Conservation (phyloP, 2,329 filamentous ascomycete genomes). For the Alternaria sp. region DNA sequence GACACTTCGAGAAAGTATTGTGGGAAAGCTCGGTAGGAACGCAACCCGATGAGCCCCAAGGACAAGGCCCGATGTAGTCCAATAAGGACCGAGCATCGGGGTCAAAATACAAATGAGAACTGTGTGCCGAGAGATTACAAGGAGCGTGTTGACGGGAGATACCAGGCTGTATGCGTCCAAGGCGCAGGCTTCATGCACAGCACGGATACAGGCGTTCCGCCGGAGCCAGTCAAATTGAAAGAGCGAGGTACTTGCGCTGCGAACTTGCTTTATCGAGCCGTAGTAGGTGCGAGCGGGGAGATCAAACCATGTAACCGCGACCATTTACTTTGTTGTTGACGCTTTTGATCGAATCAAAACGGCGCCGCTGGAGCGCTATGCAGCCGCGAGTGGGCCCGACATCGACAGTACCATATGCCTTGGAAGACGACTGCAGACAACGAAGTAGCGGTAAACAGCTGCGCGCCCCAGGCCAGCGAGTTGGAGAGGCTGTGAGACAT, state of each 20-base stretch:
- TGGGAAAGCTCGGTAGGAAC: constrained; percentile 37
- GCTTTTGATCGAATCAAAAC: constrained; percentile 39
- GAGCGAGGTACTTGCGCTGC: constrained; percentile 27
- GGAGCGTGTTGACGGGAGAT: constrained; percentile 37
- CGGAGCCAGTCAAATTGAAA: constrained; percentile 35
- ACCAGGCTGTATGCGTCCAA: constrained; percentile 29
- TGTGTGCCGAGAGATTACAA: constrained; percentile 45
- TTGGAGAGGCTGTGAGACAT: constrained; percentile 41
- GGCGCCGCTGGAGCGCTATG: constrained; percentile 32
- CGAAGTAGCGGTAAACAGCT: constrained; percentile 48
- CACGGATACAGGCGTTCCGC: constrained; percentile 41
- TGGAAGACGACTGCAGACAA: constrained; percentile 20
- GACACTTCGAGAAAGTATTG: constrained; percentile 31
- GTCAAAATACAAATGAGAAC: constrained; percentile 44
- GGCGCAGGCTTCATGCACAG: constrained; percentile 40
- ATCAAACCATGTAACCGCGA: constrained; percentile 38
- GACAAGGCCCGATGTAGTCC: constrained; percentile 28
- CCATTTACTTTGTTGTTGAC: constrained; percentile 41
- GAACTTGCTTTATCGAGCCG: constrained; percentile 36
- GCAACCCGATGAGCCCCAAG: constrained; percentile 27
- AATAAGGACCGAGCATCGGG: constrained; percentile 32
- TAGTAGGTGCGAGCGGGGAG: constrained; percentile 34
- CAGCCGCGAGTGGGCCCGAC: constrained; percentile 35
- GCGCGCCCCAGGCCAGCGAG: constrained; percentile 29
- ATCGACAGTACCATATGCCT: constrained; percentile 26